Percentiles rank a stretch among this genome's conserved stretches.
Conservation (phyloP, 2,329 filamentous ascomycete genomes). For the Paradendryphiella salina region DNA sequence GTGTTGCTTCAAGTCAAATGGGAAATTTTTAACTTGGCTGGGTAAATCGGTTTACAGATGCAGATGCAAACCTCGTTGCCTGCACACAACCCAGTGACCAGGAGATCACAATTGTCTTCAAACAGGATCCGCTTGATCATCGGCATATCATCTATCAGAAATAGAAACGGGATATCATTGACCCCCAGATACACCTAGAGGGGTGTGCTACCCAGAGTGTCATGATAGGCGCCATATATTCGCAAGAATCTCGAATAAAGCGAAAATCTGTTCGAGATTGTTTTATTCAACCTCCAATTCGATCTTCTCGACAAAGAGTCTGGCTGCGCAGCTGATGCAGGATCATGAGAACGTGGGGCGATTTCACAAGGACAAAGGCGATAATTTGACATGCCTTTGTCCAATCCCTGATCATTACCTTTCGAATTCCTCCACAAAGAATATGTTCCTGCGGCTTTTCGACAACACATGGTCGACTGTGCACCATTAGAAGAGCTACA, state of each 20-base stretch:
- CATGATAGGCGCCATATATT: background rate
- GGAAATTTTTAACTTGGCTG: background rate
- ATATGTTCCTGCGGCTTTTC: background rate
- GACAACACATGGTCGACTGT: background rate
- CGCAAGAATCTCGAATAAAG: constrained; percentile 4
- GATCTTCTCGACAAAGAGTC: constrained; percentile 2
- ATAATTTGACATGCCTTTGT: constrained; percentile 4
- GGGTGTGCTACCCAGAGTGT: background rate
- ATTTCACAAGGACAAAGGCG: constrained; percentile 7
- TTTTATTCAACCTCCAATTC: background rate
- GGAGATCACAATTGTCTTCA: background rate
- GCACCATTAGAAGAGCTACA: background rate
- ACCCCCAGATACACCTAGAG: background rate
- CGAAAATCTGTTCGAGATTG: background rate
- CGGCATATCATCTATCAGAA: background rate
- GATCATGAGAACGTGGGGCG: background rate
- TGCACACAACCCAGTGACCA: background rate
- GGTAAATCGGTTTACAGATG: background rate
- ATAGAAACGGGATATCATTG: background rate
- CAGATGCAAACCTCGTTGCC: background rate
- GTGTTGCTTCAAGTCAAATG: background rate
- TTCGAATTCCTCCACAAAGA: constrained; percentile 3
- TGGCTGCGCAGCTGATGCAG: background rate
- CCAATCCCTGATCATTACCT: background rate
- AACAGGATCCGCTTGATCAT: background rate